Conservation (phyloP, 208 protist species). For the Perkinsela sp. region DNA sequence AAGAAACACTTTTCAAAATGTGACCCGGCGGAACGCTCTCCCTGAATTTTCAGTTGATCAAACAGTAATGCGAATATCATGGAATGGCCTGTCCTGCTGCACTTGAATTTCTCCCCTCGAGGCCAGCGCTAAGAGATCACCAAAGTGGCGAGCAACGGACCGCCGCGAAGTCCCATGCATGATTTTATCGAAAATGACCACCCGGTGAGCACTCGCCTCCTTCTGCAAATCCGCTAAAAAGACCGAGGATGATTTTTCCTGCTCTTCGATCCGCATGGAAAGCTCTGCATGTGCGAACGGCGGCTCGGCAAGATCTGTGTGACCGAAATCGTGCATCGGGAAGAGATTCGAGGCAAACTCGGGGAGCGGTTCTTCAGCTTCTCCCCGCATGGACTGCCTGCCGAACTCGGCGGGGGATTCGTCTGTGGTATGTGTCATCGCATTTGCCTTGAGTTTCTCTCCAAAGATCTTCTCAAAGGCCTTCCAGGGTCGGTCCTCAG, state of each 20-base stretch:
- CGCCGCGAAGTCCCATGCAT: slow-evolving; percentile 15
- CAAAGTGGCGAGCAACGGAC: slow-evolving; percentile 35
- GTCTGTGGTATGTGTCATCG: too few relatives aligned
- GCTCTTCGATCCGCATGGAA: background rate
- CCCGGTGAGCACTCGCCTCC: slow-evolving; percentile 7
- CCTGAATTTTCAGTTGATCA: background rate
- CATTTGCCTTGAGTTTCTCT: background rate
- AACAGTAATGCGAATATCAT: background rate
- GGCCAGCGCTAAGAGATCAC: slow-evolving; percentile 31
- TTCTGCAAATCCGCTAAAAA: slow-evolving; percentile 2
- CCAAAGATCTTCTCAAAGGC: slow-evolving; percentile 1
- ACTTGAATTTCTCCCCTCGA: slow-evolving; percentile 23
- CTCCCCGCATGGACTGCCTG: slow-evolving; percentile 5
- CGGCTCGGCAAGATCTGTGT: slow-evolving; percentile 2
- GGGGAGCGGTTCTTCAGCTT: background rate
- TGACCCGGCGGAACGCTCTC: too few relatives aligned
- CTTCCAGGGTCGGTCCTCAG: slow-evolving; percentile 6
- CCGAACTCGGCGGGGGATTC: slow-evolving; percentile 1
- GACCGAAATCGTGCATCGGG: slow-evolving; percentile 3
- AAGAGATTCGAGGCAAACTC: background rate
- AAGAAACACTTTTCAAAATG: too few relatives aligned
- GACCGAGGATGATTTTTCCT: background rate
- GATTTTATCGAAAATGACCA: slow-evolving; percentile 15
- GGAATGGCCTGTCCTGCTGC: slow-evolving; percentile 6
- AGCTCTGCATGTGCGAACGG: background rate